Evolutionary conservation across 164 flowering plant species (phyloP), one percentile per base, ranked within the genome.

Genomic region (Vitis rotundifolia): DNA sequence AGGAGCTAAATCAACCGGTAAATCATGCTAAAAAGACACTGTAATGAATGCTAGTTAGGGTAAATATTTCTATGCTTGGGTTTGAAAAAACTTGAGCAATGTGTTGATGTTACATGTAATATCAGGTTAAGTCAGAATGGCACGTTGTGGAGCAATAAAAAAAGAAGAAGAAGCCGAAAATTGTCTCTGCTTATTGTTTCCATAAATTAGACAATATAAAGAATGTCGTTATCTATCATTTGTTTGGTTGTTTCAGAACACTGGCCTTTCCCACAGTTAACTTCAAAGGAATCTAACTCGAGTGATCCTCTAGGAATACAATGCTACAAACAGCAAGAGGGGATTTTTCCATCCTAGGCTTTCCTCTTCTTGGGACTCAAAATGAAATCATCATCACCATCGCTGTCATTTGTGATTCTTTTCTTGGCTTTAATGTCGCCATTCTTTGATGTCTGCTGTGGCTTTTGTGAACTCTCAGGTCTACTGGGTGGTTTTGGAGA

Each of bases 301-400:
- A 63, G 51, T 8, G n/a, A 18, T 10, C 37, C 37, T 47, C 57
- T 58, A 49, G 63, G 58, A 51, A 44, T 76, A 63, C 74, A 70
- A 13, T 3, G 26, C 59, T 62, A 48, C 54, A 44, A 62, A 57
- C 50, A 55, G 51, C 18, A 31, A 60, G 62, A 47, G 28, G 7
- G 63, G 48, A n/a, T 57, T 57, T 67, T 29, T 44, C 28, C 28
- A 66, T 63, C 77, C 83, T 79, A 86, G 70, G 66, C 82, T 84
- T 82, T 94, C 59, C 83, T 79, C 78, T 86, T 87, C 78, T 87
- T 92, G 67, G 84, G 81, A 49, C 88, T 90, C 44, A 83, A 49
- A 67, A 87, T 80, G 80, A 89, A 88, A 61, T 92, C 94, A 9
- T 85, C 85, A 19, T 89, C 94, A 11, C 87, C 90, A 60, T 87